Conservation (phyloP, 495 filamentous ascomycete species). For the Trichoderma gamsii region DNA sequence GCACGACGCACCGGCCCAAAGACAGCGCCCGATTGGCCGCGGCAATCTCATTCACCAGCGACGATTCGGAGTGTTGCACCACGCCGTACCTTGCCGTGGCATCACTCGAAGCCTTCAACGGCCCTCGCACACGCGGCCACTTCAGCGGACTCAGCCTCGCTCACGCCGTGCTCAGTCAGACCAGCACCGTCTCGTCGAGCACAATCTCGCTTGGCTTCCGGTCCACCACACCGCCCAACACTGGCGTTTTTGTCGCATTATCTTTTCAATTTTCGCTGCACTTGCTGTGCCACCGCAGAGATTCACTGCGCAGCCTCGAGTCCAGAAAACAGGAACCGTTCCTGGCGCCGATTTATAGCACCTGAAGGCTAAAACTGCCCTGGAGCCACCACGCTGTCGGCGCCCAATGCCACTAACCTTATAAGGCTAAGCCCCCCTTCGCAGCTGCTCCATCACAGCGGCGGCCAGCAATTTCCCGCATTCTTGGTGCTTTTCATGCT, state of each 20-base stretch:
- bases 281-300: background rate
- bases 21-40: background rate
- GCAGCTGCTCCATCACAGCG: background rate
- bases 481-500: background rate
- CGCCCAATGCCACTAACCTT: constrained; percentile 1
- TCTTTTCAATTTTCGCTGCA: background rate
- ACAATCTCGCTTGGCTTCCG: constrained; percentile 12
- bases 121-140: background rate
- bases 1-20: background rate
- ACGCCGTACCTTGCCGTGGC: background rate
- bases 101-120: too few relatives aligned
- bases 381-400: background rate
- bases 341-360: background rate
- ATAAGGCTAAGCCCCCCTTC: background rate
- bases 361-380: background rate
- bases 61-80: background rate
- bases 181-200: background rate
- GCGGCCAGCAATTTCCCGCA: constrained; percentile 12
- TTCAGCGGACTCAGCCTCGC: background rate
- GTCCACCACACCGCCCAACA: background rate
- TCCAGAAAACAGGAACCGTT: background rate
- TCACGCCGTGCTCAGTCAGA: background rate
- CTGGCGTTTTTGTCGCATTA: background rate
- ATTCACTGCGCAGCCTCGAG: background rate
- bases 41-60: background rate